Percentiles rank a stretch among this genome's conserved stretches.
Conservation (phyloP, 345 rosid genomes). For the Murraya paniculata region DNA sequence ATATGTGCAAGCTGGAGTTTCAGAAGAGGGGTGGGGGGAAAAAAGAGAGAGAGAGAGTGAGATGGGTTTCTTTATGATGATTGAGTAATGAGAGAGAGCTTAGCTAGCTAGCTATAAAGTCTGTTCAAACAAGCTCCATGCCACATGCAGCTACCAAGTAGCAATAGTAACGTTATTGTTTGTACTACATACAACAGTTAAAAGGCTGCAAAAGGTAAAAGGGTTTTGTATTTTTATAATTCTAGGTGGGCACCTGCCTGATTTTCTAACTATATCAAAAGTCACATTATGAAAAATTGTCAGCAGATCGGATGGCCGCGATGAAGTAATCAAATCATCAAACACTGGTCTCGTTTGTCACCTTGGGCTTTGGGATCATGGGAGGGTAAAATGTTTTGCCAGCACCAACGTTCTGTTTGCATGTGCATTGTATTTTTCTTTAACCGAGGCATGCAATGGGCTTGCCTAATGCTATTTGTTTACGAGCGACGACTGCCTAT, state of each 20-base stretch:
- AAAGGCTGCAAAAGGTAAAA: slow-evolving; percentile 24
- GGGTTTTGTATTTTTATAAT: neutral
- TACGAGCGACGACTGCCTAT: neutral
- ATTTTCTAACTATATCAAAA: neutral
- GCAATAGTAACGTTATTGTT: neutral
- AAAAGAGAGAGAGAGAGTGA: too few relatives aligned
- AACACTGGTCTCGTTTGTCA: neutral
- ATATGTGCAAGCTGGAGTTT: too few relatives aligned
- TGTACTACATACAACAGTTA: neutral
- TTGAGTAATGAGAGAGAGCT: slow-evolving; percentile 18
- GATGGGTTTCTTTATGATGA: slow-evolving; percentile 1
- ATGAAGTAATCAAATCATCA: neutral
- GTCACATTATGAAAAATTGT: neutral
- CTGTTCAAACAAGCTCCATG: neutral
- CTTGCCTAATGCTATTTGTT: neutral
- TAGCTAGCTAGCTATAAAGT: neutral
- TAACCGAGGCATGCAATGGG: slow-evolving; percentile 1
- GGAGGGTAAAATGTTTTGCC: neutral
- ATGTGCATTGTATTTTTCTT: neutral
- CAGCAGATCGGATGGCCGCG: neutral
- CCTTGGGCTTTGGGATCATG: neutral
- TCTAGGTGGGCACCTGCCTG: neutral
- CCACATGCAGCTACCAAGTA: too few relatives aligned
- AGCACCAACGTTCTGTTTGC: neutral
- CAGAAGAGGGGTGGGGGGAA: too few relatives aligned